These are phyloP conservation scores for Apiotrichum laibachii DNA, from an alignment of 1,284 basidiomycete genomes.

Conservation along the genomic window DNA sequence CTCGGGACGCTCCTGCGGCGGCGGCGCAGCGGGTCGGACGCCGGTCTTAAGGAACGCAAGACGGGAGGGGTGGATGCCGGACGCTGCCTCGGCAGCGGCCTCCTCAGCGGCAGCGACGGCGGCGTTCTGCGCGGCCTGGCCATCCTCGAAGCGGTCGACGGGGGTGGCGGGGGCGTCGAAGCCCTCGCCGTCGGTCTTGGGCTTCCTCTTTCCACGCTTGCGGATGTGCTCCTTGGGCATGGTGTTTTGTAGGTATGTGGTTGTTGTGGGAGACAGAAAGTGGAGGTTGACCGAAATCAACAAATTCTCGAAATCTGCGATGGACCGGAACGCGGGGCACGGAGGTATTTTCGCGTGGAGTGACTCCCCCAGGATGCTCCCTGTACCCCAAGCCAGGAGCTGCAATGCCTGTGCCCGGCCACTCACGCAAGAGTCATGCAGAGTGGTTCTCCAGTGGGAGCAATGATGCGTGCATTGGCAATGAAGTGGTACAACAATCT, in stretches of 20 bases:
- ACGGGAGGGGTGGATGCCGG: slow-evolving; percentile 43
- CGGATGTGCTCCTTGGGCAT: slow-evolving; percentile 51
- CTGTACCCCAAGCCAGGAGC: no score
- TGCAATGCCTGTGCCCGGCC: background rate
- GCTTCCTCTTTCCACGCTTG: slow-evolving; percentile 50
- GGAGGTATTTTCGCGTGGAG: no score
- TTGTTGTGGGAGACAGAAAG: slow-evolving; percentile 2
- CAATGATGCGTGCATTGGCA: slow-evolving; percentile 17
- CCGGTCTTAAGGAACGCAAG: slow-evolving; percentile 37
- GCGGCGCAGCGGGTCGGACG: slow-evolving; percentile 15
- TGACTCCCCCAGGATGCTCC: no score
- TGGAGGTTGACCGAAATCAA: background rate
- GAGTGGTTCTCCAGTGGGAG: background rate
- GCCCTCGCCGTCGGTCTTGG: slow-evolving; percentile 33
- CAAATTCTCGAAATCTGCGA: no score
- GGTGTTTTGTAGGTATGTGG: slow-evolving; percentile 5
- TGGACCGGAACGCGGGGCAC: no score
- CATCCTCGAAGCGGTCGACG: background rate
- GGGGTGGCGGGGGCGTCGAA: slow-evolving; percentile 4
- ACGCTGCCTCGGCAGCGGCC: slow-evolving; percentile 15
- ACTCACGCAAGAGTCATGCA: background rate
- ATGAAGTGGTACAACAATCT: slow-evolving; percentile 9
- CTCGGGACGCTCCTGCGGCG: slow-evolving; percentile 1
- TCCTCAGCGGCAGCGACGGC: slow-evolving; percentile 8
- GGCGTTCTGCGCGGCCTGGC: slow-evolving; percentile 8